Base-by-base conservation (phyloP, 169 alveolate species). In the Plasmodium coatneyi region DNA sequence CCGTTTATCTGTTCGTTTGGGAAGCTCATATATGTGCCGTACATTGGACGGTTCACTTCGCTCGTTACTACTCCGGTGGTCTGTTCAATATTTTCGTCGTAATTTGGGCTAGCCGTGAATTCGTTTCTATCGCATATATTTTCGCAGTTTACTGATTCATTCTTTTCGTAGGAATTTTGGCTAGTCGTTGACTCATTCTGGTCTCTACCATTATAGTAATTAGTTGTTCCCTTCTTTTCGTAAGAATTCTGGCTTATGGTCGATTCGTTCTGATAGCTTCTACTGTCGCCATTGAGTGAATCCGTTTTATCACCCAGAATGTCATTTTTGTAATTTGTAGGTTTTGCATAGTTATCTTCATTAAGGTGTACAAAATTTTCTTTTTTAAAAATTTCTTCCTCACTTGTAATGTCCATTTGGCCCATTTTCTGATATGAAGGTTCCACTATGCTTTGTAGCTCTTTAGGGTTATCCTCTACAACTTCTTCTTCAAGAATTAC, bases 121-220 rank as follows among this genome's bases (percentile, higher is more conserved):
- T 60, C 74, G 74, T 60, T 60, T 34, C 32, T 78, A 28, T 39
- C 87, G 66, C 36, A n/a, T 80, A 12, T 16, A 80, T 80, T 80
- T n/a, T 80, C 83, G 34, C 43, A 5, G 52, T 32, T 16, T 32
- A 19, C 12, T 78, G 34, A 2, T 39, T 39, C 83, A 0, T 60
- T 60, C n/a, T 60, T 28, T 9, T 60, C 74, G 32, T 60, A 32
- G 39, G 14, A 66, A 6, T 66, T 25, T 66, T 32, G 76, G 76
- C 76, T 66, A 66, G 5, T 9, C 30, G n/a, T 22, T 49, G 72
- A 66, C 30, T 49, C 86, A 34, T 19, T 46, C 30, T 80, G 52
- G 30, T 43, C 60, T 22, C 60, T 66, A 25, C 49, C 46, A 39
- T 39, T 39, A 39, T 39, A 39, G 9, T 39, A 46, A 80, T 80